Conservation (phyloP, 257 asterid species). For the Penstemon davidsonii region DNA sequence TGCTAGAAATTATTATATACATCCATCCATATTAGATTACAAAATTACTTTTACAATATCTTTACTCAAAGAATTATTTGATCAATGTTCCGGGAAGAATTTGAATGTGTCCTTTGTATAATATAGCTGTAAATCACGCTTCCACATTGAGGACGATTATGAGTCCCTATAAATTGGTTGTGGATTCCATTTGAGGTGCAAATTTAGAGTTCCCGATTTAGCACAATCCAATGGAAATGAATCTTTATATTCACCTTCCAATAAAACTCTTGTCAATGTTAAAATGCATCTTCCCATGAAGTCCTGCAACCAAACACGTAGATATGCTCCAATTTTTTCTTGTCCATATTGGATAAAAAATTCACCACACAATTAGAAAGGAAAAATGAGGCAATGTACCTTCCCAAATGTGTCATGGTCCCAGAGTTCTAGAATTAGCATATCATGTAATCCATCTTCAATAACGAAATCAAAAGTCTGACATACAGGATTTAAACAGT, state of each 20-base stretch:
- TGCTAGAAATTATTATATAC: constrained; percentile 28
- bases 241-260: constrained; percentile 86
- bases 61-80: constrained; percentile 17
- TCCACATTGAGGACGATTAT: constrained; percentile 24
- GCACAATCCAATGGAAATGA: constrained; percentile 65
- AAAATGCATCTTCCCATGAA: constrained; percentile 90
- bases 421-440: constrained; percentile 78
- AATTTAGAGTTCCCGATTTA: constrained; percentile 72
- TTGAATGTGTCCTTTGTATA: constrained; percentile 9
- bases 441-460: constrained; percentile 96
- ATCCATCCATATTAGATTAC: constrained; percentile 27
- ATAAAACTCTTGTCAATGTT: constrained; percentile 79
- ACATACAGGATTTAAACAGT: constrained; percentile 78
- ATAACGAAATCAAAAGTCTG: constrained; percentile 95
- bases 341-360: constrained; percentile 7
- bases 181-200: constrained; percentile 90
- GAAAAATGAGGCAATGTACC: constrained; percentile 43
- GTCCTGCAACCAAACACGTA: constrained; percentile 51
- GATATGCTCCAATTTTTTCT: neutral
- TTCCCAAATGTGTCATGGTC: constrained; percentile 98
- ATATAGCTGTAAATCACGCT: constrained; percentile 9
- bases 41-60: constrained; percentile 21
- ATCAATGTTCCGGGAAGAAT: constrained; percentile 26
- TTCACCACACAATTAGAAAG: constrained; percentile 21
- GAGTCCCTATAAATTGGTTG: constrained; percentile 80